Evolutionary conservation across 2,329 filamentous ascomycete genomes (phyloP), one percentile per base, ranked within the genome.

Genomic region (Seiridium unicorne): DNA sequence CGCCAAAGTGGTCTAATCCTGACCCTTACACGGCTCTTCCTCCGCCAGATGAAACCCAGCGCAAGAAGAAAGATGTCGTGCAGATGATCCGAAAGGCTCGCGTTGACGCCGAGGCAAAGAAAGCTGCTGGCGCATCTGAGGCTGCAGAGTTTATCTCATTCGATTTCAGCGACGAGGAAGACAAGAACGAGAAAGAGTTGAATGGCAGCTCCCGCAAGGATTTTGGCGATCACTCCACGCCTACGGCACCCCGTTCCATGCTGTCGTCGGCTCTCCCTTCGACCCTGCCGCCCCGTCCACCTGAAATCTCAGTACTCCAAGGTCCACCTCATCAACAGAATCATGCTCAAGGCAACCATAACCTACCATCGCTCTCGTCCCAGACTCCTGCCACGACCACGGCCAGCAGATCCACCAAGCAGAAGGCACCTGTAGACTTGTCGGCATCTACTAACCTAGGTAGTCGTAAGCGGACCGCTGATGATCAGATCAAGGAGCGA

Each of bases 1-100:
- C 72, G 4, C 92, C 93, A 3, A 93, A 90, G 73, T 98, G 94
- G 94, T 97, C 93, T 4, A 98, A 98, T 67, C 93, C 94, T 3
- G 94, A 98, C 72, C 93, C 93, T 0, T 97, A 98, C 74, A 96
- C 92, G 5, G 90, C 87, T 2, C 80, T 97, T 8, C 94, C 94
- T 7, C 93, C 92, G 5, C 85, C 88, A 0, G 90, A 93, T 64
- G 89, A 93, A 58, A 81, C 79, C 4, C 81, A 85, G 44, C 83
- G 84, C 26, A 96, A 95, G 76, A 92, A 89, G 74, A 89, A 87
- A 66, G 93, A 97, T 65, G 89, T 97, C 44, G 91, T 98, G 42
- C 91, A 96, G 69, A 76, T 97, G 62, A 97, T 98, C 66, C 89
- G 93, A 66, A 97, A 97, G 71, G 92, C 93, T 2, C 91, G 93